A percentile compares a stretch with the other conserved stretches of the same genome.
Conservation (phyloP, 352 stramenopile species). For the Globisporangium camurandrum region DNA sequence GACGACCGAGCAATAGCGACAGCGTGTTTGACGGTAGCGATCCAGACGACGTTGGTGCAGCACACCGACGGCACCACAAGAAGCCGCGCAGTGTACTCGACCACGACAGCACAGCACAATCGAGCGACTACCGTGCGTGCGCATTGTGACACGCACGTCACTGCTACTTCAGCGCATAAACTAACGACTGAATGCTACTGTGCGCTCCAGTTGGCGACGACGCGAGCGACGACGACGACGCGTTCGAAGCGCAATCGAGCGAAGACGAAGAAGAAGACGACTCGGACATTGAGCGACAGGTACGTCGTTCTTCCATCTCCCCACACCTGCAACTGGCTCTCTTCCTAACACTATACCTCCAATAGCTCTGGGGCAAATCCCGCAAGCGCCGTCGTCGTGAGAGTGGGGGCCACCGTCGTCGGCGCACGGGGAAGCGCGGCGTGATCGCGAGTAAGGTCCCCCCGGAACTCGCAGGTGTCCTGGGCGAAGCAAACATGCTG, state of each 20-base stretch:
- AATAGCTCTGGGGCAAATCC: constrained; percentile 65
- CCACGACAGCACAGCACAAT: neutral
- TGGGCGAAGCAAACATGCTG: constrained; percentile 80
- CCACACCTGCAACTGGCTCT: neutral
- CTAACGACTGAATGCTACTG: too few relatives aligned
- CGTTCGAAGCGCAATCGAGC: constrained; percentile 52
- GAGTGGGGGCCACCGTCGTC: constrained; percentile 20
- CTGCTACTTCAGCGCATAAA: too few relatives aligned
- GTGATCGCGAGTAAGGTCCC: constrained; percentile 72
- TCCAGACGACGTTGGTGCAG: too few relatives aligned
- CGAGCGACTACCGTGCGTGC: neutral
- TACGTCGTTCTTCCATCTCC: constrained; percentile 1
- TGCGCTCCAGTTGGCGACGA: constrained; percentile 17
- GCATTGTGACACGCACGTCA: neutral
- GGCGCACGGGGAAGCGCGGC: constrained; percentile 34
- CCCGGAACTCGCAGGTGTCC: constrained; percentile 64
- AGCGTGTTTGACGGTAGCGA: too few relatives aligned
- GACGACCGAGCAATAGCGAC: constrained; percentile 12
- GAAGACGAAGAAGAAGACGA: constrained; percentile 69
- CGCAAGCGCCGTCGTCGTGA: constrained; percentile 40
- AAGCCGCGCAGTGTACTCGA: neutral
- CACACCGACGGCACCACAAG: constrained; percentile 2
- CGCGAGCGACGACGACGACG: constrained; percentile 39
- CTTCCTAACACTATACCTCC: neutral
- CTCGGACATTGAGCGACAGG: constrained; percentile 75